Conservation (phyloP, 225 moss, liverwort and hornwort genomes). For the Rhytidiadelphus loreus region DNA sequence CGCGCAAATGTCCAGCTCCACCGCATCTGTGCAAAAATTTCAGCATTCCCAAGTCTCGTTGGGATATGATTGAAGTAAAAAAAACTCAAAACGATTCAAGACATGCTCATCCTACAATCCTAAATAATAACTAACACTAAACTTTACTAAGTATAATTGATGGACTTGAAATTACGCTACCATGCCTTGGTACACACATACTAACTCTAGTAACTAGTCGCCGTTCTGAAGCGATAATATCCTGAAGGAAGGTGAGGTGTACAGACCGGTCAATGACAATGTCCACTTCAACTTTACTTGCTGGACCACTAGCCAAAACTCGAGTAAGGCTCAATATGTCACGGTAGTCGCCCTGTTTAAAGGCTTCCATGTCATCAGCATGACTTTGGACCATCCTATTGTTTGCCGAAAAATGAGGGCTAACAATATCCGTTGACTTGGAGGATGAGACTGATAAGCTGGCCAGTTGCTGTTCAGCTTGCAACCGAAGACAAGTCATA, state of each 20-base stretch:
- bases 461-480: constrained; percentile 63
- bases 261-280: constrained; percentile 73
- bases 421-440: constrained; percentile 19
- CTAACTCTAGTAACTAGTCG: neutral
- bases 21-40: constrained; percentile 49
- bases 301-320: constrained; percentile 86
- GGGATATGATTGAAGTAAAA: neutral
- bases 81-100: neutral
- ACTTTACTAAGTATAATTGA: neutral
- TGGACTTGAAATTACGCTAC: neutral
- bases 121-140: neutral
- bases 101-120: neutral
- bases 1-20: constrained; percentile 90
- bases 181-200: neutral
- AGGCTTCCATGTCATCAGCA: constrained; percentile 68
- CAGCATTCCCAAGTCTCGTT: neutral
- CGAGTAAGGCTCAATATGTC: constrained; percentile 90
- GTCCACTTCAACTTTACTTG: constrained; percentile 94
- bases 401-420: constrained; percentile 6
- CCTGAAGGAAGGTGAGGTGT: neutral
- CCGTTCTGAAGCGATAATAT: neutral
- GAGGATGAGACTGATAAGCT: constrained; percentile 74
- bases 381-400: constrained; percentile 47
- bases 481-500: constrained; percentile 91
- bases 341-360: constrained; percentile 85